A percentile compares a stretch with the other conserved stretches of the same genome.
Evolutionary conservation across 495 filamentous ascomycete genomes (phyloP).

Genomic region (Aspergillus panamensis): DNA sequence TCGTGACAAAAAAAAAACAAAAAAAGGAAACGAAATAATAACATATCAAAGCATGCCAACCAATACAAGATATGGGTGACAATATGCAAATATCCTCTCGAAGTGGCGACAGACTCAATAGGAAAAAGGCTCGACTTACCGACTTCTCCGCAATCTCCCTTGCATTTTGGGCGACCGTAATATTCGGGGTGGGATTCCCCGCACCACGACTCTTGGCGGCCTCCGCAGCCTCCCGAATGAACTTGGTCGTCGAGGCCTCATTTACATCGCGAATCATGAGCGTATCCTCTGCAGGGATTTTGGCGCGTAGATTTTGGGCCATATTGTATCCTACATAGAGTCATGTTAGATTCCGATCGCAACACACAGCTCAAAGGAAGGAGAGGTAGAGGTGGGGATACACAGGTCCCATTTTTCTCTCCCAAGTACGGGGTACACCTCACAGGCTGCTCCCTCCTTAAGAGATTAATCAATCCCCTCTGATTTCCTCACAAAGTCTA

Average conservation of each 20-base stretch:
- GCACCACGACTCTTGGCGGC: slow-evolving; percentile 27
- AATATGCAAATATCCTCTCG: too few species aligned
- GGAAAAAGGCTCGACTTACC: slow-evolving; percentile 50
- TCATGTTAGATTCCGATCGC: slow-evolving; percentile 12
- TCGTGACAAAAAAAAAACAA: not conserved
- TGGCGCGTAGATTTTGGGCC: slow-evolving; percentile 80
- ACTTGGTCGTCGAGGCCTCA: slow-evolving; percentile 51
- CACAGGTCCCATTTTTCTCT: not conserved
- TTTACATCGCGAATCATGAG: slow-evolving; percentile 76
- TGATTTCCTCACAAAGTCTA: too few species aligned
- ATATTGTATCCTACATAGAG: slow-evolving; percentile 64
- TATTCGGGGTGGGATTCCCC: slow-evolving; percentile 39
- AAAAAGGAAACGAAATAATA: not conserved
- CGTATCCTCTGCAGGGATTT: slow-evolving; percentile 65
- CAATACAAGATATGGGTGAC: too few species aligned
- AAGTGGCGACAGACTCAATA: not conserved
- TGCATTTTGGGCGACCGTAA: slow-evolving; percentile 56
- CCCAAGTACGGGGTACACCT: not conserved
- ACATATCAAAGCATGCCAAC: not conserved
- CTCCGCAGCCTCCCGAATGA: slow-evolving; percentile 57
- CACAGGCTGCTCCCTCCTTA: not conserved
- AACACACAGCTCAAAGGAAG: not conserved
- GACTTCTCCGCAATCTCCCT: slow-evolving; percentile 65
- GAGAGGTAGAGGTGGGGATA: not conserved
- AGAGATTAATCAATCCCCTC: too few species aligned